Evolutionary conservation across 257 asterid species (phyloP).

Genomic region (Capsicum rhomboideum): DNA sequence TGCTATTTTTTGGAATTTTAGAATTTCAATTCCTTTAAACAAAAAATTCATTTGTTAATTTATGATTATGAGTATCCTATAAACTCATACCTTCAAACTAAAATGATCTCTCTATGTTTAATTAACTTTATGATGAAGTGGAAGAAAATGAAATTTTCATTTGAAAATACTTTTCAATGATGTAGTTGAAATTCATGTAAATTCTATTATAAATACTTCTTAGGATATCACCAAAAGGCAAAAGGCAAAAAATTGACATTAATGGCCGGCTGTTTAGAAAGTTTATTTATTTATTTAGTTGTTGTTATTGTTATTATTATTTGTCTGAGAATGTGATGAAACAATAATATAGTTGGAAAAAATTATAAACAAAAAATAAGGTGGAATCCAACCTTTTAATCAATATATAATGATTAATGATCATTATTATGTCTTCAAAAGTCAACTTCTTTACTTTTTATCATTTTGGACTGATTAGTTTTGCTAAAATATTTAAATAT

Average conservation of each 20-base stretch:
- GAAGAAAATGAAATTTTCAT: not conserved
- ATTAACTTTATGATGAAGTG: not conserved
- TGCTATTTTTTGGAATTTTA: not conserved
- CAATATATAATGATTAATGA: not conserved
- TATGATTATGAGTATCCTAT: not conserved
- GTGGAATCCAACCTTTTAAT: constrained; percentile 2
- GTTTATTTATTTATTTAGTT: no score
- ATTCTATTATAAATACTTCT: not conserved
- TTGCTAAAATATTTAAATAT: not conserved
- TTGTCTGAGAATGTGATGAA: not conserved
- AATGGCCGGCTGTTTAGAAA: not conserved
- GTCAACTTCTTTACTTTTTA: not conserved
- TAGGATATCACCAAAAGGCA: not conserved
- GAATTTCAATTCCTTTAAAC: not conserved
- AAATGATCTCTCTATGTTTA: not conserved
- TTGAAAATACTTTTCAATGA: not conserved
- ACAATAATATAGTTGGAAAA: not conserved
- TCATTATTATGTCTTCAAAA: not conserved
- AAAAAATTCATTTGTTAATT: not conserved
- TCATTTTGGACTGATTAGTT: not conserved
- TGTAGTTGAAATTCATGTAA: not conserved
- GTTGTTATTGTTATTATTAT: not conserved
- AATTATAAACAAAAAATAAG: not conserved
- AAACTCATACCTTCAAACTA: not conserved
- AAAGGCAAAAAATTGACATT: not conserved